phyloP scores from a whole-genome alignment of 2,329 filamentous ascomycete species.

The Lachnellula suecica region DNA sequence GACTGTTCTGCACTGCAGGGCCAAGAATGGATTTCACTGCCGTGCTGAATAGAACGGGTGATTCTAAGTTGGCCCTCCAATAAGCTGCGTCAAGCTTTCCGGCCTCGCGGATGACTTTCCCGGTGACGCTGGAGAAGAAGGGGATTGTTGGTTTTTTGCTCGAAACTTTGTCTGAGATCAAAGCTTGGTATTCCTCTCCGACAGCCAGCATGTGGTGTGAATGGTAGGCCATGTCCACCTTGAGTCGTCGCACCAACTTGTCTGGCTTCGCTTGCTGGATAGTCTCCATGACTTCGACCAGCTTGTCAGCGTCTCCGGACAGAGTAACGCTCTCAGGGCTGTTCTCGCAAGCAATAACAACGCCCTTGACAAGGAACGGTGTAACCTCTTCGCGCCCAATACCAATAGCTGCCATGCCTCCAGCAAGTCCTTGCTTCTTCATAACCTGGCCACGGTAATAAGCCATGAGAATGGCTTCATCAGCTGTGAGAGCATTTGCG shows the following conservation, averaged over 20 bases:
- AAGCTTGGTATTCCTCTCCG: conserved; percentile 15
- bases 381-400: conserved; percentile 27
- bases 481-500: conserved; percentile 26
- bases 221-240: conserved; percentile 29
- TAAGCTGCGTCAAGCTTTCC: conserved; percentile 31
- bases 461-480: conserved; percentile 22
- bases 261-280: conserved; percentile 21
- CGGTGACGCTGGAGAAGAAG: conserved; percentile 16
- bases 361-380: conserved; percentile 10
- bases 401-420: conserved; percentile 50
- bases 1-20: conserved; percentile 3
- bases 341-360: conserved; percentile 34
- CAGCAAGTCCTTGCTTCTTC: conserved; percentile 22
- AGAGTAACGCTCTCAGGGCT: conserved; percentile 24
- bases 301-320: conserved; percentile 16
- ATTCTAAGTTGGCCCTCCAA: conserved; percentile 35
- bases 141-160: conserved; percentile 5
- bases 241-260: conserved; percentile 20
- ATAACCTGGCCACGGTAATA: conserved; percentile 11
- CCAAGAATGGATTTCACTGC: conserved; percentile 5
- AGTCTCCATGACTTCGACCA: conserved; percentile 14
- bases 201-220: conserved; percentile 33
- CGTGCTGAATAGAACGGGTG: conserved; percentile 12
- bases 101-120: background rate
- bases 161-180: background rate